A percentile compares a stretch with the other conserved stretches of the same genome.
Conservation (phyloP, 768 basidiomycete species). For the Fomitopsis pulvina region DNA sequence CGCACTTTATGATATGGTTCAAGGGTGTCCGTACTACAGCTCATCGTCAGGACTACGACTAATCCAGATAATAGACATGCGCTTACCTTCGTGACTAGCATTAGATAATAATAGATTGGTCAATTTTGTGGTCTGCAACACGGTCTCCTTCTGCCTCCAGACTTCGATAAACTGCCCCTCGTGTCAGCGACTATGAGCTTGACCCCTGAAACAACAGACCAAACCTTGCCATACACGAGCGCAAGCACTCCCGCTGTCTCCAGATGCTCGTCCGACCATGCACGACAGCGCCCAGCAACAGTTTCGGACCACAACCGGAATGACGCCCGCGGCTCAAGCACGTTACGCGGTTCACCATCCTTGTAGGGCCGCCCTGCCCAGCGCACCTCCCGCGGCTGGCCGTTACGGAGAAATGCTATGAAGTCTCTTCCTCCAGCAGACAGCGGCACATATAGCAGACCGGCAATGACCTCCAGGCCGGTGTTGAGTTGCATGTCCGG, state of each 20-base stretch:
- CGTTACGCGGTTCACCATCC: constrained; percentile 27
- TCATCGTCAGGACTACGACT: neutral
- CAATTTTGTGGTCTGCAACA: constrained; percentile 62
- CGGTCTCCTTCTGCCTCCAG: constrained; percentile 77
- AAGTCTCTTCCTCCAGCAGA: constrained; percentile 72
- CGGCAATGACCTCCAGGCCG: constrained; percentile 61
- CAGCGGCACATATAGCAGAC: constrained; percentile 69
- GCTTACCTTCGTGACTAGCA: constrained; percentile 72
- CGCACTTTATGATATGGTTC: constrained; percentile 79
- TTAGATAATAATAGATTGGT: constrained; percentile 73
- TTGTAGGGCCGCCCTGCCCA: constrained; percentile 77
- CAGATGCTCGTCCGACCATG: constrained; percentile 79
- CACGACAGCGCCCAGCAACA: constrained; percentile 57
- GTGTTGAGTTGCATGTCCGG: constrained; percentile 59
- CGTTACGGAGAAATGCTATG: constrained; percentile 73
- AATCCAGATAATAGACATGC: neutral
- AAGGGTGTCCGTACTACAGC: constrained; percentile 60
- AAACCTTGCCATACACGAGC: constrained; percentile 69
- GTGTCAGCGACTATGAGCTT: neutral
- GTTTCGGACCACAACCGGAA: constrained; percentile 79
- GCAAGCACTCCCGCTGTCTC: constrained; percentile 78
- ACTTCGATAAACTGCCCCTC: constrained; percentile 72
- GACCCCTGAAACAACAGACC: constrained; percentile 3
- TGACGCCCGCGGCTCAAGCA: constrained; percentile 68
- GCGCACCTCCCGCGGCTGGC: constrained; percentile 60